Base-by-base conservation (phyloP, 2,329 filamentous ascomycete species). In the Aspergillus glaucus region DNA sequence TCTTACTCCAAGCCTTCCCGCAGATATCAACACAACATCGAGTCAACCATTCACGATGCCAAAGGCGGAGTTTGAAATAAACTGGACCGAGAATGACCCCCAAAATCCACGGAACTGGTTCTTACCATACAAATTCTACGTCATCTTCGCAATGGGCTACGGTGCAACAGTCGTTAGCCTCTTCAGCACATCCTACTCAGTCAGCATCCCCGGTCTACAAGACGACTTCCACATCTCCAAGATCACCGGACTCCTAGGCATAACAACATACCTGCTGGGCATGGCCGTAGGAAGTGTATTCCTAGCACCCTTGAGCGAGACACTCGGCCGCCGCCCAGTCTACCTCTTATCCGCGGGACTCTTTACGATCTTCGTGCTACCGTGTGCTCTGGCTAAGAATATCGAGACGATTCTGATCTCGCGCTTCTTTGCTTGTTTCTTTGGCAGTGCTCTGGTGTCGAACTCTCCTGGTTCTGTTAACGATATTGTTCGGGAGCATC, bases 381-480 rank as follows among this genome's bases (percentile, higher is more conserved):
- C 22, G 22, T 22, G 22, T 22, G 85, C 78, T 17, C 60, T 88
- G 21, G 84, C 85, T 2, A 46, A 43, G 4, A 52, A 52, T 9
- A 49, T 57, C 7, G 50, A 50, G 34, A 45, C 54, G 1, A 47
- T 58, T 24, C 30, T 59, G 3, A 50, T 53, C 12, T 47, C 51
- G 43, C 47, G 54, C 21, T 54, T 58, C 15, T 52, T 58, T 6
- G 50, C 48, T n/a, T 54, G 54, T 1, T 79, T 44, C 46, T 86
- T 82, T 44, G 86, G 87, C 2, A 79, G 86, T 3, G 87, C 85
- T 30, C 84, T 92, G 79, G 82, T 95, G 28, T 80, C 81, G 7
- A 94, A 93, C 65, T 81, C 85, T 1, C 88, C 89, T 0, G 90
- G 88, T 1, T 87, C 83, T 0, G 79, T 95, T 6, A 83, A 86